Evolutionary conservation across 2,329 filamentous ascomycete genomes (phyloP).

Genomic region (Annulohypoxylon truncatum): DNA sequence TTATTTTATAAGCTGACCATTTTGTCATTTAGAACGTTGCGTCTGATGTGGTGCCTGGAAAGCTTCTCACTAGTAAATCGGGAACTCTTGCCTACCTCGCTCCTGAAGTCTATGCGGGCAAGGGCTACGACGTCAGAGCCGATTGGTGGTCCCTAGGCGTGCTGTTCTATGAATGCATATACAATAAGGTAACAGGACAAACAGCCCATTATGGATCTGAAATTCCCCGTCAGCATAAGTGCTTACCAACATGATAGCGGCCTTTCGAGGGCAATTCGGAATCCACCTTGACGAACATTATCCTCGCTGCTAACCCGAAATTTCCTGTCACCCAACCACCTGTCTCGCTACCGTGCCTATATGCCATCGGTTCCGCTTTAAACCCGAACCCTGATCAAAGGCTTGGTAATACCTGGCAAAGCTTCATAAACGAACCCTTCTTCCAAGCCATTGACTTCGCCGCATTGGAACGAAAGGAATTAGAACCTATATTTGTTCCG

Average conservation of each 20-base stretch:
- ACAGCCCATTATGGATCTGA: neutral
- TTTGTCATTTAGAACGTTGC: constrained; percentile 82
- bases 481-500: constrained; percentile 90
- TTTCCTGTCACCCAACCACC: constrained; percentile 94
- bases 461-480: constrained; percentile 84
- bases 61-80: constrained; percentile 91
- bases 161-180: constrained; percentile 99
- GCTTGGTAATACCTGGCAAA: constrained; percentile 87
- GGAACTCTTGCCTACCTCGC: constrained; percentile 95
- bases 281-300: constrained; percentile 80
- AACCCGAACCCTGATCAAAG: constrained; percentile 83
- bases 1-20: constrained; percentile 50
- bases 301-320: constrained; percentile 83
- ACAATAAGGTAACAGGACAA: constrained; percentile 81
- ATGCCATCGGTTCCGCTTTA: constrained; percentile 86
- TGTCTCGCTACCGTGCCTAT: constrained; percentile 87
- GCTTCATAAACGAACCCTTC: constrained; percentile 89
- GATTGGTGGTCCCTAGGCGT: constrained; percentile 99
- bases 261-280: constrained; percentile 94
- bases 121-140: constrained; percentile 88
- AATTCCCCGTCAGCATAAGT: neutral
- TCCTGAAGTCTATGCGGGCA: constrained; percentile 92
- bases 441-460: constrained; percentile 88
- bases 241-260: constrained; percentile 67
- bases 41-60: constrained; percentile 87